Conservation (phyloP, 2,329 filamentous ascomycete species). For the Ophiostoma piceae region DNA sequence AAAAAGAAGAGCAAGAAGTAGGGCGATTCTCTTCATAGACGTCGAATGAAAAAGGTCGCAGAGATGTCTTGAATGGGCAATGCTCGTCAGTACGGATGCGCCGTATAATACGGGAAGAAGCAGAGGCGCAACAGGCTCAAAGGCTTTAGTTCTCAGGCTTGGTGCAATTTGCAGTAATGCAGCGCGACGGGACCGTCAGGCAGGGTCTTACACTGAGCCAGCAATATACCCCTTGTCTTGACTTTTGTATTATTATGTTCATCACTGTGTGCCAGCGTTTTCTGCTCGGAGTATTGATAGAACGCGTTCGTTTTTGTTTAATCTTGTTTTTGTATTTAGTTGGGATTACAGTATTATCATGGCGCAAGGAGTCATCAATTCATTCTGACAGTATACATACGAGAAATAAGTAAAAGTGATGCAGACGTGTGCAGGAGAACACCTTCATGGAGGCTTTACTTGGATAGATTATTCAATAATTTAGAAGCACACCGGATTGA, state of each 20-base stretch:
- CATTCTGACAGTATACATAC: neutral
- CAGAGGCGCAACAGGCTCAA: neutral
- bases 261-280: neutral
- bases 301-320: neutral
- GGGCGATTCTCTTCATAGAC: neutral
- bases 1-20: slow-evolving; percentile 63
- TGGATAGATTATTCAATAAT: neutral
- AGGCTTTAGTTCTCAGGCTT: neutral
- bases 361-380: slow-evolving; percentile 12
- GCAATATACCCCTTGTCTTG: slow-evolving; percentile 8
- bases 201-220: neutral
- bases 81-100: neutral
- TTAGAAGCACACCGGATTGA: neutral
- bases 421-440: neutral
- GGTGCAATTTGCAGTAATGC: neutral
- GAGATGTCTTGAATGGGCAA: too few species aligned
- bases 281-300: neutral
- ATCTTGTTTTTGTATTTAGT: neutral
- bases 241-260: slow-evolving; percentile 12
- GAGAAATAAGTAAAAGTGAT: neutral
- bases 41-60: neutral
- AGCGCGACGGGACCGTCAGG: neutral
- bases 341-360: neutral
- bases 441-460: too few species aligned
- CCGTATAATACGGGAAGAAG: neutral